Conservation (phyloP, 495 filamentous ascomycete species). For the Geoglossum glabrum region DNA sequence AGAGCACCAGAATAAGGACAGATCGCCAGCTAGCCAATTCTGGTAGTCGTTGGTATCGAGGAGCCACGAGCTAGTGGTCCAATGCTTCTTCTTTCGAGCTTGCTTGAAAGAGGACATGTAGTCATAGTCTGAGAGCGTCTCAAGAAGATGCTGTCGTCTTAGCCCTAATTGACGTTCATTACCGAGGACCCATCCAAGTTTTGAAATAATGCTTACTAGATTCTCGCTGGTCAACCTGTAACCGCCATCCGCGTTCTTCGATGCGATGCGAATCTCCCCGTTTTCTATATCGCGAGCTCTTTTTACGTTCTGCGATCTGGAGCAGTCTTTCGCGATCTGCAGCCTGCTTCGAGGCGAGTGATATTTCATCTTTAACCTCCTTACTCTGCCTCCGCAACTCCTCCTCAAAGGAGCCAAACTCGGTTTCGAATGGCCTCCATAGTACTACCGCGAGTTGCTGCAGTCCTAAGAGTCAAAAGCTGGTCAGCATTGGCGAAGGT, state of each 20-base stretch:
- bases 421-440: constrained; percentile 8
- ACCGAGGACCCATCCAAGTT: background rate
- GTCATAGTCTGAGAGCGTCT: constrained; percentile 7
- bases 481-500: background rate
- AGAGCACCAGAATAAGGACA: constrained; percentile 7
- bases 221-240: constrained; percentile 1
- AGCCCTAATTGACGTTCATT: background rate
- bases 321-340: background rate
- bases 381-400: constrained; percentile 4
- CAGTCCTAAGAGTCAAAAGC: background rate
- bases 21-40: constrained; percentile 7
- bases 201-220: background rate
- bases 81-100: constrained; percentile 7
- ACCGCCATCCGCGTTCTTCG: constrained; percentile 5
- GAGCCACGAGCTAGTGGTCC: constrained; percentile 7
- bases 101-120: constrained; percentile 6
- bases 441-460: background rate
- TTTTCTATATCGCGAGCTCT: background rate
- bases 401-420: constrained; percentile 10
- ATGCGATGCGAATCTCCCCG: background rate
- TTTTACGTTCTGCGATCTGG: background rate
- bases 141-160: constrained; percentile 6
- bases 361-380: constrained; percentile 10
- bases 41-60: background rate
- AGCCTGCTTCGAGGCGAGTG: constrained; percentile 12